A percentile compares a stretch with the other conserved stretches of the same genome.
Evolutionary conservation across 1,284 basidiomycete species (phyloP).

Genomic region (Athelia psychrophila): DNA sequence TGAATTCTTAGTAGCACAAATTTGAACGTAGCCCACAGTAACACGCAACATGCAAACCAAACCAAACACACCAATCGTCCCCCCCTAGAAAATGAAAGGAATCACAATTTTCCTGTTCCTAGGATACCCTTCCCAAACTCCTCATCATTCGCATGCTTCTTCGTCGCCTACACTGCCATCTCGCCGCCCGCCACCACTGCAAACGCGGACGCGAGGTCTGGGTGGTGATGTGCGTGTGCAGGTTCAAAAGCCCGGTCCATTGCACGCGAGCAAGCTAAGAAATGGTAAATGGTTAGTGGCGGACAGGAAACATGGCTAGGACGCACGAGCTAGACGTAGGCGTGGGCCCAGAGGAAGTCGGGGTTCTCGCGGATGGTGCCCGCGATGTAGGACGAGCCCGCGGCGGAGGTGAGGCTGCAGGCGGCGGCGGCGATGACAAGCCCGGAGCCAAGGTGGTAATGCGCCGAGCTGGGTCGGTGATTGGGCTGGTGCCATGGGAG

Average conservation of each 20-base stretch:
- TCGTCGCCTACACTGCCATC: too few relatives aligned
- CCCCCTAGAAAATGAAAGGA: too few relatives aligned
- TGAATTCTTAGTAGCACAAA: too few relatives aligned
- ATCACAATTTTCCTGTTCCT: too few relatives aligned
- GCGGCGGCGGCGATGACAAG: conserved; percentile 74
- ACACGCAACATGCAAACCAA: too few relatives aligned
- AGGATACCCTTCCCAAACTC: too few relatives aligned
- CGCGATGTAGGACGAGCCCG: conserved; percentile 56
- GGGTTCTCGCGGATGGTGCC: conserved; percentile 70
- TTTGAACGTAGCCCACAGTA: too few relatives aligned
- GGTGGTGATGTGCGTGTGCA: conserved; percentile 81
- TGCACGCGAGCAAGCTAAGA: conserved; percentile 30
- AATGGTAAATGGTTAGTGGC: conserved; percentile 1
- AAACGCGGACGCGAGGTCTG: conserved; percentile 81
- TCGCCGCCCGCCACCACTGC: too few relatives aligned
- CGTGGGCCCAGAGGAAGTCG: conserved; percentile 65
- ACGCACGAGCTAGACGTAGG: conserved; percentile 76
- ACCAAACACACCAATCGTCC: too few relatives aligned
- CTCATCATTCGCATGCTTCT: too few relatives aligned
- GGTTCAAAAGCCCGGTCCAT: conserved; percentile 86
- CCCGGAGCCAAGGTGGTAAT: conserved; percentile 88
- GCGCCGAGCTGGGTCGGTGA: conserved; percentile 80
- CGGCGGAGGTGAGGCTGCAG: conserved; percentile 72
- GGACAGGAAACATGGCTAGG: conserved; percentile 4
- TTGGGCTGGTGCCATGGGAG: conserved; percentile 93